Evolutionary conservation across 441 rosid species (phyloP), one percentile per base, ranked within the genome.

Genomic region (Bruguiera hainesii): DNA sequence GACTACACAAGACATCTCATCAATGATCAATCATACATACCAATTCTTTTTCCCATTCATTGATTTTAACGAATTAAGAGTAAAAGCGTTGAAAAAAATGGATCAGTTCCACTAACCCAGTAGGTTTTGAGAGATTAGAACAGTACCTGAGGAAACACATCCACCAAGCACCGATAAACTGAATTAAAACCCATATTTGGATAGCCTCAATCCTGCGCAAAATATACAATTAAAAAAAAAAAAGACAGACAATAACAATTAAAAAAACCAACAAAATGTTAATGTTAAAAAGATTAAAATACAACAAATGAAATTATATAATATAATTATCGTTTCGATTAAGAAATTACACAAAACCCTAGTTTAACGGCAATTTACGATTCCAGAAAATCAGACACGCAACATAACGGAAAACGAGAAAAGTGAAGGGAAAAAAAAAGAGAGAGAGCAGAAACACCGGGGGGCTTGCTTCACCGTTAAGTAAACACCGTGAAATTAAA

Each of bases 141-240:
- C 4, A 19, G 65, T 74, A 91, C 97, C 93, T 87, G 88, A 6
- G 98, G 98, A 77, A 89, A 95, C 55, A 91, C 67, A 33, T 88
- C 97, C 70, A 70, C 33, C 79, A 95, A 83, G 71, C 65, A 75
- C 33, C 64, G 73, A 68, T 78, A 88, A 49, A 91, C 96, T 6
- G 76, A 49, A 49, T 75, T 75, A 85, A 81, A 91, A 31, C 88
- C 91, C 98, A 91, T 89, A 2, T 8, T 60, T 29, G 59, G 58
- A 51, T 65, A 65, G 67, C 76, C 58, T 61, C 18, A 6, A 28
- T 75, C 60, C 95, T 88, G 81, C 79, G 74, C n/a, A 8, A 48
- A 11, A 55, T 9, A 8, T 55, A 23, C 29, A 55, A 26, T 23
- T n/a, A 16, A 66, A 65, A 26, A 66, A 63, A 57, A 48, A 8